phyloP scores from a whole-genome alignment of 2,329 filamentous ascomycete genomes.

The Penicillium corylophilum region DNA sequence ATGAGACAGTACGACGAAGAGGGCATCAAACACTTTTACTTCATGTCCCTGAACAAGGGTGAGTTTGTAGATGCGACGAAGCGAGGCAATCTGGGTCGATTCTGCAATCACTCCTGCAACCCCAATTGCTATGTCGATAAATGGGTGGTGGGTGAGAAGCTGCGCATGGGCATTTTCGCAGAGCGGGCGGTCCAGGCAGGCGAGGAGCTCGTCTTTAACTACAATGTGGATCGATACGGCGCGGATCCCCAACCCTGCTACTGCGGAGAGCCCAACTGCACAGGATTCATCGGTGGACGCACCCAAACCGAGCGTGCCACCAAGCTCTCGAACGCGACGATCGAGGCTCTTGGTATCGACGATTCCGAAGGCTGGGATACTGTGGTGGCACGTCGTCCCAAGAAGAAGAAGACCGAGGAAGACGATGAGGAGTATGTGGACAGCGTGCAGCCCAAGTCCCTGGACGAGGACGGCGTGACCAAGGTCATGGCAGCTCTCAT shows the following conservation, averaged over 20 bases:
- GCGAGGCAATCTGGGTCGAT: constrained; percentile 90
- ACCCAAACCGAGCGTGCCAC: constrained; percentile 95
- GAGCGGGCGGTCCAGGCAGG: constrained; percentile 79
- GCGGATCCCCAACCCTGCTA: constrained; percentile 97
- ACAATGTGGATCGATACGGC: constrained; percentile 97
- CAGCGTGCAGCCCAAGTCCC: constrained; percentile 73
- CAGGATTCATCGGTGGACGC: constrained; percentile 94
- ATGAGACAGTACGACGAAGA: constrained; percentile 94
- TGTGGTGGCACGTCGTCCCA: constrained; percentile 80
- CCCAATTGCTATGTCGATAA: constrained; percentile 99
- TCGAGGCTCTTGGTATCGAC: constrained; percentile 94
- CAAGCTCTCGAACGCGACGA: constrained; percentile 82
- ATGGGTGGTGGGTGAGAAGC: constrained; percentile 95
- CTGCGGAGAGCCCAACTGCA: constrained; percentile 90
- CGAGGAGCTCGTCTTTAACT: constrained; percentile 97
- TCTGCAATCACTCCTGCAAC: constrained; percentile 99
- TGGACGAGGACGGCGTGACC: constrained; percentile 80
- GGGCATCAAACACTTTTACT: constrained; percentile 99
- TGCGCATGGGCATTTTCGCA: constrained; percentile 98
- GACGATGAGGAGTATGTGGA: constrained; percentile 96
- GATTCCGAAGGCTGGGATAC: constrained; percentile 91
- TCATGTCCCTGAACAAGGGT: constrained; percentile 95
- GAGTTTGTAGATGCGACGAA: constrained; percentile 98
- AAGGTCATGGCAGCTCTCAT: constrained; percentile 96
- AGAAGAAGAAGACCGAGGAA: constrained; percentile 87